Base-by-base conservation (phyloP, 441 rosid species). In the Jatropha podagrica region DNA sequence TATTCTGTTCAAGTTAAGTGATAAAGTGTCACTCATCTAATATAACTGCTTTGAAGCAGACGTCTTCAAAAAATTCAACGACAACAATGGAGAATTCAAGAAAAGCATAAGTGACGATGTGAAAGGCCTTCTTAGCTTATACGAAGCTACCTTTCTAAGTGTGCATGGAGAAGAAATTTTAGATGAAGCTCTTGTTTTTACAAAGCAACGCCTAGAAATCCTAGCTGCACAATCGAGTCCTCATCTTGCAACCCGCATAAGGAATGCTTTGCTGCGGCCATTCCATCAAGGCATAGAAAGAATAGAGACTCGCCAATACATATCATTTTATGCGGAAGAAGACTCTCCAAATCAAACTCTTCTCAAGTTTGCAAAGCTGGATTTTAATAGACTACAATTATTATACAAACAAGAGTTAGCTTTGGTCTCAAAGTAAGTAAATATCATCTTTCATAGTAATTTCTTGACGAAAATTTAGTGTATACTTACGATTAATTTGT, bases 151-250 rank as follows among this genome's bases (percentile, higher is more conserved):
- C 14, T 27, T 32, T 44, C 56, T 78, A 3, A 64, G 77, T 15
- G 41, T 74, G 55, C 65, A 61, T 59, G 81, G 77, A 42, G 81
- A 78, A 67, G 69, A 78, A 12, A 54, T 73, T 40, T 15, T 78
- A 4, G 77, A 78, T 17, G 77, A 78, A 71, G 81, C 81, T 0
- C 74, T 73, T 59, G 46, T 18, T 10, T 78, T 78, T 27, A 32
- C 81, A 7, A 67, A 1, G 37, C 17, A 51, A 26, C 37, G 40
- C 12, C 46, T 78, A 6, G 65, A 73, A 63, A 42, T 46, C 6
- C 3, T 7, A 52, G 55, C 44, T 1, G 40, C 32, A 12, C 17
- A 77, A 17, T 4, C 44, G 17, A 60, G 13, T 4, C 55, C 52
- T 26, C n/a, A 0, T 58, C 46, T 68, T 1, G 63, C 27, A 11